Evolutionary conservation across 352 stramenopile genomes (phyloP), one percentile per base, ranked within the genome.

Genomic region (Phytophthora gonapodyides): DNA sequence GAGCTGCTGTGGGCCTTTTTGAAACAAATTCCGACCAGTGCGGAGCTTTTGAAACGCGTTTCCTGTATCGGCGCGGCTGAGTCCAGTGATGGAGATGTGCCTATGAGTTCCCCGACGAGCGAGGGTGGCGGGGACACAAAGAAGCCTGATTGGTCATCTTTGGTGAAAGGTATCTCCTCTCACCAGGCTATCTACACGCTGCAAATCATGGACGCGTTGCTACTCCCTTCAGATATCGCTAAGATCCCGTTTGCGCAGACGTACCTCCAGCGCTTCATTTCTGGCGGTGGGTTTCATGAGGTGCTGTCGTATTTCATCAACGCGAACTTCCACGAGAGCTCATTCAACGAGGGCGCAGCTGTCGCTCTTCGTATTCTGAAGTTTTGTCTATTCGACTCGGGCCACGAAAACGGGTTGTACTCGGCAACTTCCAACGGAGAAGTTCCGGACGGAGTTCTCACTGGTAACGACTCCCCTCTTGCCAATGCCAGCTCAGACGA

Each of bases 181-280:
- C 87, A 94, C 46, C 79, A 89, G 56, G 84, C 87, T 7, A 87
- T 95, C 43, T 96, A 96, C 72, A 93, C 86, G 16, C 59, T 96
- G 7, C 85, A 96, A 62, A 94, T 95, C 54, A 89, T 96, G 58
- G 85, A 96, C 57, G 86, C 85, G 13, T 61, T 92, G 33, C 63
- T 96, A 7, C 68, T 94, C 16, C 87, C 87, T 24, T 91, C 87
- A 1, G 81, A 92, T 57, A 50, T 57, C 12, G 67, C 69, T 5
- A 86, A 89, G 46, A 67, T 76, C 19, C 47, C 54, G n/a, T 91
- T 89, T 61, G 79, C 85, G 17, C 64, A 76, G 38, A 67, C 65
- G 31, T 96, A 92, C 57, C 75, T 91, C 38, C 54, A 77, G 30
- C 81, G 73, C 15, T 96, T 96, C 62, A 80, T 93, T 48, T 75